Evolutionary conservation across 192 early-diverging fungal genomes (phyloP), one percentile per base, ranked within the genome.

Genomic region (Backusella luteola): DNA sequence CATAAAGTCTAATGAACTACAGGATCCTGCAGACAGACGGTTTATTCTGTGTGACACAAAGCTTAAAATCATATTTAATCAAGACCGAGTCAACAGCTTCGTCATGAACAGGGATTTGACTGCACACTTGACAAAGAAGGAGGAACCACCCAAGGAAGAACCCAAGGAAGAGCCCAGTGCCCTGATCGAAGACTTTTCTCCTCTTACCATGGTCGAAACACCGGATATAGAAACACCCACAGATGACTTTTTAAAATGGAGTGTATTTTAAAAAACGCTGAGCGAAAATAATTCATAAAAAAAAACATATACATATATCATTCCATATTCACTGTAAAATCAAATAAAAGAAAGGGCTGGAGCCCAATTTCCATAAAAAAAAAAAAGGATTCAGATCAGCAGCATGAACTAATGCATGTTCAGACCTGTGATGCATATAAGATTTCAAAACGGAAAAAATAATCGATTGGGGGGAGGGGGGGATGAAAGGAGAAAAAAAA

Each of bases 91-190:
- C 35, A 86, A 85, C 63, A 87, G 87, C 42, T 91, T 91, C 69
- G 78, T 79, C 0, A 91, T 91, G 90, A 91, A 90, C 75, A 89
- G 85, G 66, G 80, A 88, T 73, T 73, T 91, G 35, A 80, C 83
- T 34, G 81, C 67, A 34, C 91, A 92, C 73, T 71, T 91, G 34
- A 80, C 81, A 34, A 88, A 88, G 35, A 83, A 74, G 39, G 73
- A 74, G 36, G 73, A 74, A 21, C 39, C 39, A 39, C 21, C n/a
- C 35, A 23, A 23, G 11, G 38, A 41, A 69, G 68, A 39, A 38
- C 19, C 39, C 8, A 35, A 69, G 39, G 39, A 69, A 38, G 39
- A 38, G 11, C n/a, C 35, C 21, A 36, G 8, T 36, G 15, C 23
- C 38, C 68, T 41, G 39, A 41, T 39, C 15, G 68, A 9, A 23